Base-by-base conservation (phyloP, 139 green algal species). In the Chlamydomonas incerta region DNA sequence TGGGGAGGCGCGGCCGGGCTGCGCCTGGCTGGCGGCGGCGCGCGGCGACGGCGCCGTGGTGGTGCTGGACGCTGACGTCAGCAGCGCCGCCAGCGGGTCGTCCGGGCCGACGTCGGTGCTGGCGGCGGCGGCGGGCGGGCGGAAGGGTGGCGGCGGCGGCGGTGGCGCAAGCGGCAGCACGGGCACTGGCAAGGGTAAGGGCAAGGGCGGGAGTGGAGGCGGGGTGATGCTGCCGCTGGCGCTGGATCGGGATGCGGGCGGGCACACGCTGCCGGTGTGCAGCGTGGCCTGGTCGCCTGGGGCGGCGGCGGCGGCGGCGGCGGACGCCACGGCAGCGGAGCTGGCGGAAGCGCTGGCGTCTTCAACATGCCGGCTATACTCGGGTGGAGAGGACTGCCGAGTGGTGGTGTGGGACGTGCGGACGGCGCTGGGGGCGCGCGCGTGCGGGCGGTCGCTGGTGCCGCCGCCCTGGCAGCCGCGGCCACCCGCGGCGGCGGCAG, bases 41-140 rank as follows among this genome's bases (percentile, higher is more conserved):
- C 63, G 91, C 1, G 90, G 92, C 26, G 92, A 94, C 52, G 92
- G 91, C 74, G 80, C 74, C 50, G 63, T 95, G 4, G 87, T 74
- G 3, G 14, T 95, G 57, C 63, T 88, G 9, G 71, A 88, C 50
- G 67, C 72, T n/a, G 80, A 85, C 80, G 66, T 85, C 66, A 85
- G 80, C 80, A 85, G 80, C 80, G 10, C 65, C 18, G 80, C 67
- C 34, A 68, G 63, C 77, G 77, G 63, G 46, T 55, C 41, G 31
- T 83, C 77, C 13, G 77, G 80, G 52, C 58, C 80, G 33, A 79
- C 52, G 50, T 79, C 67, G 47, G 29, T 8, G 50, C 33, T 76
- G 67, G 68, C 66, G 37, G 34, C 14, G 34, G 77, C 77, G 74
- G 57, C 57, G 20, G 37, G 47, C 21, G 74, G 75, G n/a, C 74